Evolutionary conservation across 78 protist genomes (phyloP).

Genomic region (Planoprotostelium fungivorum): DNA sequence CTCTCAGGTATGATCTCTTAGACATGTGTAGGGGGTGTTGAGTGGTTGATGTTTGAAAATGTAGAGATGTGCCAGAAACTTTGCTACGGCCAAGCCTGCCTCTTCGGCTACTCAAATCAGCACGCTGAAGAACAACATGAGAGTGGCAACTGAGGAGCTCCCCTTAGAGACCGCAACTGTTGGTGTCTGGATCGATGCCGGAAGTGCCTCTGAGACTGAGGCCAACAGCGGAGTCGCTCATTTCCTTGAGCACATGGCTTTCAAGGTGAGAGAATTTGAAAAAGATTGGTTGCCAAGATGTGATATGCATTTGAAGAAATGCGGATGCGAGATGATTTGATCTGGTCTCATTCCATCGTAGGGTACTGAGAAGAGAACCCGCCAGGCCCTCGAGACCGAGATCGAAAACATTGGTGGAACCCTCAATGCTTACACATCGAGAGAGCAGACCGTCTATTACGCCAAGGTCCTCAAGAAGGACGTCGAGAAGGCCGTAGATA

Average conservation of each 20-base stretch:
- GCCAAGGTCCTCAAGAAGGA: slow-evolving; percentile 78
- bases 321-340: not conserved
- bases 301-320: not conserved
- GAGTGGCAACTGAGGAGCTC: slow-evolving; percentile 87
- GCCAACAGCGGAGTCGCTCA: slow-evolving; percentile 96
- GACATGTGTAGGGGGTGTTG: no score
- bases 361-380: slow-evolving; percentile 80
- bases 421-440: slow-evolving; percentile 94
- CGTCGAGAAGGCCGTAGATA: slow-evolving; percentile 73
- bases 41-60: not conserved
- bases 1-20: not conserved
- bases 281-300: no score
- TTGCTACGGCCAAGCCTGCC: not conserved
- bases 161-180: slow-evolving; percentile 74
- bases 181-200: slow-evolving; percentile 94
- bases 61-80: not conserved
- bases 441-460: slow-evolving; percentile 87
- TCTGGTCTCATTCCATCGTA: not conserved
- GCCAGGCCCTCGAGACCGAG: slow-evolving; percentile 70
- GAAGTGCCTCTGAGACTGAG: slow-evolving; percentile 89
- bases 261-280: slow-evolving; percentile 61
- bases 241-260: slow-evolving; percentile 95
- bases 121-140: slow-evolving; percentile 78
- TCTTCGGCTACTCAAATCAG: slow-evolving; percentile 28
- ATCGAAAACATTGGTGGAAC: slow-evolving; percentile 94